Evolutionary conservation across 352 stramenopile genomes (phyloP), one percentile per base, ranked within the genome.

Genomic region (Bremia lactucae): DNA sequence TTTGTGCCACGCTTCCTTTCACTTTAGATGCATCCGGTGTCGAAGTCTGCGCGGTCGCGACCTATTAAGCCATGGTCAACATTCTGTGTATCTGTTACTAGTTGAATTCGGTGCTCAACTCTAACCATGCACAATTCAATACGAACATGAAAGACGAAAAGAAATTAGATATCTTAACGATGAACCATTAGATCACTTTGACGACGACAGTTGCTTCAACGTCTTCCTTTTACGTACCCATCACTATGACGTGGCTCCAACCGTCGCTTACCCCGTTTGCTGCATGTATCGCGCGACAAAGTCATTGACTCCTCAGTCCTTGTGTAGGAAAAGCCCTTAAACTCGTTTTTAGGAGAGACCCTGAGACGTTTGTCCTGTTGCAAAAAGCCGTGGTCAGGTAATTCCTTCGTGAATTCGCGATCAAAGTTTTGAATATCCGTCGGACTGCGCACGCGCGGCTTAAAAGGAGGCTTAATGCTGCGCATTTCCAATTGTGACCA

Each of bases 391-490:
- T 87, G 71, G 51, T 87, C 75, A n/a, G 75, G 74, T 6, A 72
- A 55, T 36, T 91, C 78, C 46, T 85, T 85, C 15, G 81, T 93
- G 40, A 93, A 91, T 50, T 91, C 77, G 44, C 83, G 79, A 48
- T 93, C 80, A 49, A 93, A 93, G 49, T 93, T 93, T 62, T 93
- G 77, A 36, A 90, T 83, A 38, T 92, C 80, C 4, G 77, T 92
- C 0, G 74, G 68, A 16, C 68, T 69, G 21, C 76, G 69, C 28
- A 91, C 73, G 21, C 80, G 78, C 31, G 81, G 78, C 62, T 91
- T 90, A 62, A 93, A 93, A 14, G 78, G 78, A n/a, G 81, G 78
- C 42, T 86, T 88, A 18, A 91, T 59, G 23, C 55, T 57, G 16
- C 76, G 77, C 37, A 65, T 59, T 48, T 88, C 73, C 14, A 93